Percentiles rank a stretch among this genome's conserved stretches.
These are phyloP conservation scores for Grammothele lineata DNA, from an alignment of 768 basidiomycete genomes.

Conservation along the genomic window DNA sequence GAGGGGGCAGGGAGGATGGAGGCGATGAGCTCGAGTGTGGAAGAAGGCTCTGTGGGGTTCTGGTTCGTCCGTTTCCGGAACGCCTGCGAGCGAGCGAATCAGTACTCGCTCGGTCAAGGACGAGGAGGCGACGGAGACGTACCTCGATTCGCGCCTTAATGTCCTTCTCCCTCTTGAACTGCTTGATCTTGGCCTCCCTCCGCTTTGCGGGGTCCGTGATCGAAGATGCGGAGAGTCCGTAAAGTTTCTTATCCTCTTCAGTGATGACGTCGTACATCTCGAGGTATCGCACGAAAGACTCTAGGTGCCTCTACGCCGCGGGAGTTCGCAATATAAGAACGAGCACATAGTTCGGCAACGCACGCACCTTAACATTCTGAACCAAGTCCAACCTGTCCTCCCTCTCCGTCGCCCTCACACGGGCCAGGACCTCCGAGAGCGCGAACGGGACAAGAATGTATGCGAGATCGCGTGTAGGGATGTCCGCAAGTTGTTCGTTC, in stretches of 20 bases:
- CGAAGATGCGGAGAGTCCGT: constrained; percentile 43
- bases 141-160: constrained; percentile 70
- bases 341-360: too few species aligned
- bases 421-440: constrained; percentile 59
- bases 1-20: constrained; percentile 48
- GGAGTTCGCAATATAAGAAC: too few species aligned
- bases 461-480: constrained; percentile 69
- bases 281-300: constrained; percentile 35
- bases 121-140: too few species aligned
- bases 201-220: constrained; percentile 63
- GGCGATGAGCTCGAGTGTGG: constrained; percentile 60
- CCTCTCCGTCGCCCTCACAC: constrained; percentile 50
- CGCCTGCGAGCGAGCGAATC: constrained; percentile 36
- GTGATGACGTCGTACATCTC: constrained; percentile 67
- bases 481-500: constrained; percentile 81
- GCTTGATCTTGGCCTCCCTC: constrained; percentile 86
- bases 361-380: constrained; percentile 48
- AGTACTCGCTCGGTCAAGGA: neutral
- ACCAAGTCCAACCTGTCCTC: constrained; percentile 56
- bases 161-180: constrained; percentile 84
- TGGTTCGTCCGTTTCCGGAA: constrained; percentile 53
- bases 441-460: constrained; percentile 75
- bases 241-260: constrained; percentile 52
- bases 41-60: constrained; percentile 28
- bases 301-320: constrained; percentile 14